Base-by-base conservation (phyloP, 2,329 filamentous ascomycete genomes). In the Stemphylium lycopersici region DNA sequence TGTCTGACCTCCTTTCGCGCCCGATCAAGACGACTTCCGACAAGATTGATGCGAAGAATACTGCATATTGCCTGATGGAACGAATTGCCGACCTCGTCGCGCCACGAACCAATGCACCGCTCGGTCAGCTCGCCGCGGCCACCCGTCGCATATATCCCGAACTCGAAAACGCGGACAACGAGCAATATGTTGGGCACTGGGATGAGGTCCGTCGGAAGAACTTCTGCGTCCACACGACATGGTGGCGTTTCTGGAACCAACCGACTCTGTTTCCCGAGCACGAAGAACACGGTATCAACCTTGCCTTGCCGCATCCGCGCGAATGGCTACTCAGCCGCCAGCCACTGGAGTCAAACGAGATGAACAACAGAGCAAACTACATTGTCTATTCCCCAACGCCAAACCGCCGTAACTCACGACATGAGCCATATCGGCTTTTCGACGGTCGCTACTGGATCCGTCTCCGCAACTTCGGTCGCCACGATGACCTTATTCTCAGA, bases 371-470 rank as follows among this genome's bases (percentile, higher is more conserved):
- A 22, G 10, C 22, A 6, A 34, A 46, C 6, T 15, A 52, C 3
- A 37, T 56, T 3, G n/a, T 40, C 4, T 63, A 66, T 11, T 59
- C 60, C 1, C 62, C 65, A 3, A 47, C 44, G 39, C 13, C 29
- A 24, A 10, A 41, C 10, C 13, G 34, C 18, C 22, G 24, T 11
- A 16, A 22, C 15, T 33, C 24, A 5, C 41, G 22, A 12, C 41
- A 45, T 41, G 36, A 33, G 29, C 22, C 47, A 41, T 81, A 75
- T 69, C 70, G 73, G 4, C 75, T 87, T 13, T 86, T 82, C 76
- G 83, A 86, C 62, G 76, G 79, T 41, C 77, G 84, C 16, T 85
- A 77, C 68, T 87, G 84, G 84, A 74, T 86, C 43, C 77, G 76
- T 2, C 50, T 85, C 10, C 63, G 68, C 24, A 74, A 80, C 15